These are phyloP conservation scores for Somion occarium DNA, from an alignment of 1,284 basidiomycete species.

Conservation along the genomic window DNA sequence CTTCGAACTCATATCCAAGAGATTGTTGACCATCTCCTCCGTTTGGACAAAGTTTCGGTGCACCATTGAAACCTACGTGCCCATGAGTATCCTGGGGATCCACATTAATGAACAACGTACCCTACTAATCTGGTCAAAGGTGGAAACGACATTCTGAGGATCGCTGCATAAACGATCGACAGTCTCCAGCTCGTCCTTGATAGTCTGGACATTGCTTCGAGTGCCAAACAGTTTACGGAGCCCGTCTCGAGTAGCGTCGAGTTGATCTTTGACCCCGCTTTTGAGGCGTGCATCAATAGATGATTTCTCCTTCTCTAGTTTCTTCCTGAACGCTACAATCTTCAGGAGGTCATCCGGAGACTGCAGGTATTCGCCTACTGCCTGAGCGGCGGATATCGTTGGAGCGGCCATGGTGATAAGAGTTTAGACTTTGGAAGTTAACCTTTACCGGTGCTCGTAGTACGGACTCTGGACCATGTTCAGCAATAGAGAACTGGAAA, in stretches of 20 bases:
- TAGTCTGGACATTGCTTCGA: slow-evolving; percentile 75
- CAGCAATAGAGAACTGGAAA: too few relatives aligned
- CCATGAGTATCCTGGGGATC: neutral
- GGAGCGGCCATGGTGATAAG: slow-evolving; percentile 24
- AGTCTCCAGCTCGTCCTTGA: slow-evolving; percentile 91
- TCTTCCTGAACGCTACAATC: slow-evolving; percentile 86
- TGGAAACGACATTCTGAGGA: slow-evolving; percentile 66
- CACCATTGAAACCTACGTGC: slow-evolving; percentile 81
- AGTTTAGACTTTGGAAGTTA: too few relatives aligned
- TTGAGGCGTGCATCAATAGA: slow-evolving; percentile 93
- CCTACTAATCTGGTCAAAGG: slow-evolving; percentile 90
- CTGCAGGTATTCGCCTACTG: slow-evolving; percentile 82
- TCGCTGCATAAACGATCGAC: slow-evolving; percentile 80
- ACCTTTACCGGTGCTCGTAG: too few relatives aligned
- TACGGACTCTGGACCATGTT: too few relatives aligned
- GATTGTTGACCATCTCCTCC: slow-evolving; percentile 91
- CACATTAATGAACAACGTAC: slow-evolving; percentile 46
- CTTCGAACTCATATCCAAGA: slow-evolving; percentile 85
- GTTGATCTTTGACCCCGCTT: slow-evolving; percentile 90
- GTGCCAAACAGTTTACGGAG: slow-evolving; percentile 83
- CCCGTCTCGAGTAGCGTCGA: slow-evolving; percentile 88
- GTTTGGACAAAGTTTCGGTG: slow-evolving; percentile 95
- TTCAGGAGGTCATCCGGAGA: slow-evolving; percentile 94
- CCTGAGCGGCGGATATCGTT: slow-evolving; percentile 71
- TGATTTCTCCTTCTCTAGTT: slow-evolving; percentile 94